Percentiles rank a stretch among this genome's conserved stretches.
Conservation (phyloP, 176 grass and related monocot genomes). For the Miscanthus lutarioriparius region DNA sequence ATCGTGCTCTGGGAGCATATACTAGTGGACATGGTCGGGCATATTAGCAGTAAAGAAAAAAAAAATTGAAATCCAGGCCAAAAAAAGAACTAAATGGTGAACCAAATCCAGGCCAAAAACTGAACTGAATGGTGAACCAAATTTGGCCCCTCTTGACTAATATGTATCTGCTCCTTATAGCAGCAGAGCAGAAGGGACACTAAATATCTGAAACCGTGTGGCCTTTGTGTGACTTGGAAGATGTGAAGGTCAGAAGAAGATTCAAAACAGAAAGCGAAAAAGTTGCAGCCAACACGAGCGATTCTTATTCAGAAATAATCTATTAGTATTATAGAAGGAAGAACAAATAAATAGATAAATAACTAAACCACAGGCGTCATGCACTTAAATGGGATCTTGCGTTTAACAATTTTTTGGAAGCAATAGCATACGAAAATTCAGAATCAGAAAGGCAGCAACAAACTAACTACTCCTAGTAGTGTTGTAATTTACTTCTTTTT, state of each 20-base stretch:
- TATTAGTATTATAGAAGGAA: neutral
- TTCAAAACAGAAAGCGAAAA: slow-evolving; percentile 23
- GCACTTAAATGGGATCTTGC: neutral
- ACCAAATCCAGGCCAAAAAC: slow-evolving; percentile 31
- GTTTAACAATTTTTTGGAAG: neutral
- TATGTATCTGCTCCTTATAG: no score
- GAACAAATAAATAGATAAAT: neutral
- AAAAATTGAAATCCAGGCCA: slow-evolving; percentile 33
- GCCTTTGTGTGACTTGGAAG: slow-evolving; percentile 23
- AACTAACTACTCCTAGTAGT: neutral
- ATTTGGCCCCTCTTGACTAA: slow-evolving; percentile 19
- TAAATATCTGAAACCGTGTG: slow-evolving; percentile 39
- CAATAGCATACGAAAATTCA: neutral
- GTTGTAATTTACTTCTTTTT: neutral
- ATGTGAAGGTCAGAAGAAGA: slow-evolving; percentile 23
- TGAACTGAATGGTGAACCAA: slow-evolving; percentile 24
- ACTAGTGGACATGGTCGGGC: slow-evolving; percentile 28
- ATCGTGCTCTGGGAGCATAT: slow-evolving; percentile 30
- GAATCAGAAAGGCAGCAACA: neutral
- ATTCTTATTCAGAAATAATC: slow-evolving; percentile 24
- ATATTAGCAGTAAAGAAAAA: neutral
- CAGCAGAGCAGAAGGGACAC: slow-evolving; percentile 8
- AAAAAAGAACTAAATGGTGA: slow-evolving; percentile 16
- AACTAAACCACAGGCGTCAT: neutral
- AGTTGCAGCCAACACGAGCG: slow-evolving; percentile 8